A percentile compares a stretch with the other conserved stretches of the same genome.
Conservation (phyloP, 768 basidiomycete species). For the Tephrocybe sp. region DNA sequence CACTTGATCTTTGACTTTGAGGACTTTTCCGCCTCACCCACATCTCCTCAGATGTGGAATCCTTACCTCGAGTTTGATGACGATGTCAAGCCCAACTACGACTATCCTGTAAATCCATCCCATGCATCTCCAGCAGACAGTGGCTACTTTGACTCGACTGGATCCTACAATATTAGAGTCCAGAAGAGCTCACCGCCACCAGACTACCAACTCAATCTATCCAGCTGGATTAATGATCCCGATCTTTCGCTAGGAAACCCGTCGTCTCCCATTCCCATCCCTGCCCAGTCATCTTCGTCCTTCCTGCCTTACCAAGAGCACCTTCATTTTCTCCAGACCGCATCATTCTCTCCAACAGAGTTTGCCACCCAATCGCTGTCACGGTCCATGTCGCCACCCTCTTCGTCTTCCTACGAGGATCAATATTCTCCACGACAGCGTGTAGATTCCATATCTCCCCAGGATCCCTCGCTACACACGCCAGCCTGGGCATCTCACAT, state of each 20-base stretch:
- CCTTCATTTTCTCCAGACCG: constrained; percentile 45
- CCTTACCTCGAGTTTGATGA: constrained; percentile 35
- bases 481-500: constrained; percentile 70
- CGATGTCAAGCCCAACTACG: constrained; percentile 42
- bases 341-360: constrained; percentile 59
- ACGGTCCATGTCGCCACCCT: constrained; percentile 58
- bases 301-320: constrained; percentile 51
- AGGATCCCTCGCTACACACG: constrained; percentile 56
- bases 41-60: constrained; percentile 39
- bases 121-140: constrained; percentile 40
- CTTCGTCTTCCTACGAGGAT: constrained; percentile 45
- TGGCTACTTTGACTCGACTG: constrained; percentile 36
- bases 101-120: constrained; percentile 35
- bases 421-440: constrained; percentile 39
- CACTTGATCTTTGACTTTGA: constrained; percentile 66
- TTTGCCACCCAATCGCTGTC: constrained; percentile 65
- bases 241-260: constrained; percentile 38
- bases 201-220: constrained; percentile 47
- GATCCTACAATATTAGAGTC: constrained; percentile 38
- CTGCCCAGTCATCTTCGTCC: constrained; percentile 41
- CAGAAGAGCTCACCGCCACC: constrained; percentile 42
- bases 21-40: constrained; percentile 30
- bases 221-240: constrained; percentile 67
- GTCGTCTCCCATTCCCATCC: constrained; percentile 67
- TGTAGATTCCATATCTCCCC: constrained; percentile 59